A percentile compares a stretch with the other conserved stretches of the same genome.
phyloP scores from a whole-genome alignment of 495 filamentous ascomycete species.

The Hyaloscypha bicolor region DNA sequence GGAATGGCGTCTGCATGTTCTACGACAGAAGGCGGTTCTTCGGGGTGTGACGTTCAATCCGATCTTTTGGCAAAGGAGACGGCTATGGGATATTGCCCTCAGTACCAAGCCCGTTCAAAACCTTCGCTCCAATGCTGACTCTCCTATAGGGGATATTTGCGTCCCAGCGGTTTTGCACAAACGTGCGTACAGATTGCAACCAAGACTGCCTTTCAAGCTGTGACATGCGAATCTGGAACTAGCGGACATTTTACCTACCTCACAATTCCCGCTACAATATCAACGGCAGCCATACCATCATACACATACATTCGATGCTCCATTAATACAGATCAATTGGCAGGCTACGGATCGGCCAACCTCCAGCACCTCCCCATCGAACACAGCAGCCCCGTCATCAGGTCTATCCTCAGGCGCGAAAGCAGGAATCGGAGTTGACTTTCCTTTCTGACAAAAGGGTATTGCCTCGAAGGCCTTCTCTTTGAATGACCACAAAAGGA shows the following conservation, averaged over 20 bases:
- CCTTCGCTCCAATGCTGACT: not conserved
- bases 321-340: conserved; percentile 18
- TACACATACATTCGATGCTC: conserved; percentile 11
- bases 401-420: conserved; percentile 4
- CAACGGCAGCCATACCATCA: not conserved
- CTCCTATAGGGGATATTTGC: not conserved
- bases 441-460: too few relatives aligned
- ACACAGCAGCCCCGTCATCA: not conserved
- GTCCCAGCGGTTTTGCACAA: conserved; percentile 8
- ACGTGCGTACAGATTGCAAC: conserved; percentile 6
- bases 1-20: not conserved
- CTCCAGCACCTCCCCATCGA: not conserved
- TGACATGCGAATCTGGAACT: conserved; percentile 8
- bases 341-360: conserved; percentile 11
- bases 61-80: not conserved
- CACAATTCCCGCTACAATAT: not conserved
- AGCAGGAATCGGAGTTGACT: conserved; percentile 11
- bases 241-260: not conserved
- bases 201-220: not conserved
- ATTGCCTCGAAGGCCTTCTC: too few relatives aligned
- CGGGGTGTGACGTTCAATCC: not conserved
- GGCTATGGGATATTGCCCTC: conserved; percentile 3
- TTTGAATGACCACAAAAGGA: too few relatives aligned
- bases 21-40: not conserved
- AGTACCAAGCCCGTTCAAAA: not conserved